phyloP scores from a whole-genome alignment of 495 filamentous ascomycete species.

The Podospora pseudocomata region DNA sequence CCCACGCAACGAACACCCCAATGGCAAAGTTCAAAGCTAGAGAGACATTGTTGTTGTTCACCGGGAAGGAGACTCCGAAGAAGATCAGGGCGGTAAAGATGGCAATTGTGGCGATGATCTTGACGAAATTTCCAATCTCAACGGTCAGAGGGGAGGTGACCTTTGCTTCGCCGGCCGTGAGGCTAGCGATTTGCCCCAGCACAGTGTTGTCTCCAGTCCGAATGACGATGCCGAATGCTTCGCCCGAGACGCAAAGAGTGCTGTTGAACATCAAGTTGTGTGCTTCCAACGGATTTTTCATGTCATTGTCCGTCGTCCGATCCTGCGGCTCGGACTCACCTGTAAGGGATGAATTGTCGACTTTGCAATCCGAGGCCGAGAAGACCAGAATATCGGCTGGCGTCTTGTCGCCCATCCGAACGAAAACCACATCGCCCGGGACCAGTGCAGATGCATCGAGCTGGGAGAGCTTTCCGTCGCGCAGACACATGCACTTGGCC shows the following conservation, averaged over 20 bases:
- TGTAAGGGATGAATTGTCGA: conserved; percentile 50
- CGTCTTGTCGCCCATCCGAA: conserved; percentile 67
- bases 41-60: conserved; percentile 25
- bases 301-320: conserved; percentile 26
- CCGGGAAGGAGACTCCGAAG: conserved; percentile 20
- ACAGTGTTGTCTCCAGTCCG: conserved; percentile 67
- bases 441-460: conserved; percentile 38
- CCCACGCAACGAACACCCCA: conserved; percentile 49
- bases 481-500: conserved; percentile 32
- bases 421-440: conserved; percentile 63
- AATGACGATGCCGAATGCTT: conserved; percentile 54
- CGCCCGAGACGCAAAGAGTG: conserved; percentile 26
- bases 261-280: conserved; percentile 26
- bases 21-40: conserved; percentile 24
- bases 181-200: conserved; percentile 59
- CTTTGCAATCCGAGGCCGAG: conserved; percentile 63
- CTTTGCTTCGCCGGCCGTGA: conserved; percentile 22
- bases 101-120: conserved; percentile 23
- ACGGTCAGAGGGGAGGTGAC: conserved; percentile 10
- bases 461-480: conserved; percentile 28
- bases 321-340: conserved; percentile 51
- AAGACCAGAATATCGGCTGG: conserved; percentile 61
- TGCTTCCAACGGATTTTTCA: conserved; percentile 29
- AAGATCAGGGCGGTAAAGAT: conserved; percentile 19
- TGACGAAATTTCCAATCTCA: conserved; percentile 27